Conservation (phyloP, 2,329 filamentous ascomycete genomes). For the Talaromyces marneffei region DNA sequence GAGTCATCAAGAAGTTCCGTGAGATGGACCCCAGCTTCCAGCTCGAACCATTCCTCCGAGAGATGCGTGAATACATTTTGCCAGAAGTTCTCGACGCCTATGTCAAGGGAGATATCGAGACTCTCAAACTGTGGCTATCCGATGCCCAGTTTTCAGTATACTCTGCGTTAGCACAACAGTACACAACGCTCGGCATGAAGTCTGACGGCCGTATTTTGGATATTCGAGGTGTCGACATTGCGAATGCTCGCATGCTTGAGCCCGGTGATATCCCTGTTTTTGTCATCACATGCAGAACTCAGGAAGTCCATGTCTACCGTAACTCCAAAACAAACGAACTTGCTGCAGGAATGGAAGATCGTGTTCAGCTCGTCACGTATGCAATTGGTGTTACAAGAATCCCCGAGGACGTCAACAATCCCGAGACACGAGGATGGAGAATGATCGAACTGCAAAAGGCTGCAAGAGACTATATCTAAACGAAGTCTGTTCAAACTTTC, state of each 20-base stretch:
- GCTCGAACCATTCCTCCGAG: conserved; percentile 86
- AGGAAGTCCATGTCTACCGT: conserved; percentile 95
- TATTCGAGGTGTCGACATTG: conserved; percentile 82
- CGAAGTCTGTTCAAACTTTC: not conserved
- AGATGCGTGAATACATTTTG: conserved; percentile 95
- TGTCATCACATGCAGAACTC: conserved; percentile 91
- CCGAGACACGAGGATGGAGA: conserved; percentile 93
- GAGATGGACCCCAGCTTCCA: conserved; percentile 94
- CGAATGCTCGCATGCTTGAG: conserved; percentile 43
- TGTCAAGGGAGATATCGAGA: conserved; percentile 89
- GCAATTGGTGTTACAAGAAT: conserved; percentile 93
- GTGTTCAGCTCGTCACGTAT: conserved; percentile 96
- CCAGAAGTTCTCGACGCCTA: conserved; percentile 97
- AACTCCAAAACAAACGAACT: conserved; percentile 85
- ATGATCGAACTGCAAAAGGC: conserved; percentile 99
- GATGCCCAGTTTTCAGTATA: conserved; percentile 96
- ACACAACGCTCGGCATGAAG: conserved; percentile 85
- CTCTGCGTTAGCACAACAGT: conserved; percentile 93
- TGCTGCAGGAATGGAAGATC: conserved; percentile 96
- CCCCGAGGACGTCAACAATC: conserved; percentile 92
- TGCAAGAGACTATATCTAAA: conserved; percentile 77
- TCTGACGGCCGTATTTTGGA: conserved; percentile 93
- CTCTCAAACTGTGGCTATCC: conserved; percentile 88
- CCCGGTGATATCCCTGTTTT: conserved; percentile 68
- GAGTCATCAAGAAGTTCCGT: conserved; percentile 96